phyloP scores from a whole-genome alignment of 345 rosid species.

The Sonneratia alba region DNA sequence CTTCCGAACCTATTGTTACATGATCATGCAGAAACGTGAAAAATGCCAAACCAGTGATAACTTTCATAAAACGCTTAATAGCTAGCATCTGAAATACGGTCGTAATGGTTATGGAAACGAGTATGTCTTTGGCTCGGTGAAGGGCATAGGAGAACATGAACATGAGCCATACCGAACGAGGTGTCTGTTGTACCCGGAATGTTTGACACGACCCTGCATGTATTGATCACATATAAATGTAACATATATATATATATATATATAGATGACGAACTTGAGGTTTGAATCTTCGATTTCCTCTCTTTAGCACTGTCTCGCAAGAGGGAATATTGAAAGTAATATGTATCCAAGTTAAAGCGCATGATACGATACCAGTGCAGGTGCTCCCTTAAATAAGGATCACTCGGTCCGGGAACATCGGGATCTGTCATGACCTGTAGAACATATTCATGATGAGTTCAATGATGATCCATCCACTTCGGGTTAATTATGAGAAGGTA shows the following conservation, averaged over 20 bases:
- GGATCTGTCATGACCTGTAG: slow-evolving; percentile 19
- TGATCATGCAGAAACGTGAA: neutral
- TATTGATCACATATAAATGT: neutral
- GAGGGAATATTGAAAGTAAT: too few species aligned
- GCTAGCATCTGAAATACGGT: too few species aligned
- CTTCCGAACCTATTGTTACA: slow-evolving; percentile 13
- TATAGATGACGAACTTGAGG: too few species aligned
- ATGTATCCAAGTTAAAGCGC: neutral
- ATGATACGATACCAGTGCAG: slow-evolving; percentile 14
- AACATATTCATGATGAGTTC: neutral
- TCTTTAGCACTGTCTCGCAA: neutral
- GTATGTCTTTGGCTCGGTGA: neutral
- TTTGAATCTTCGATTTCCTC: neutral
- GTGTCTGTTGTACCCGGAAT: slow-evolving; percentile 26
- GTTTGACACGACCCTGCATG: slow-evolving; percentile 20
- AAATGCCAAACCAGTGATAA: neutral
- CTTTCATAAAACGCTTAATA: too few species aligned
- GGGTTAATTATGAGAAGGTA: neutral
- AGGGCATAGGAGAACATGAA: neutral
- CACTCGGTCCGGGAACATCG: slow-evolving; percentile 21
- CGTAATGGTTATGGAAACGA: neutral
- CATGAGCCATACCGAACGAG: slow-evolving; percentile 16
- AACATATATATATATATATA: neutral
- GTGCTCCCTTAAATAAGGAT: slow-evolving; percentile 23
- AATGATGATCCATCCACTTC: neutral